Conservation (phyloP, 2,329 filamentous ascomycete genomes). For the Sporothrix luriei region DNA sequence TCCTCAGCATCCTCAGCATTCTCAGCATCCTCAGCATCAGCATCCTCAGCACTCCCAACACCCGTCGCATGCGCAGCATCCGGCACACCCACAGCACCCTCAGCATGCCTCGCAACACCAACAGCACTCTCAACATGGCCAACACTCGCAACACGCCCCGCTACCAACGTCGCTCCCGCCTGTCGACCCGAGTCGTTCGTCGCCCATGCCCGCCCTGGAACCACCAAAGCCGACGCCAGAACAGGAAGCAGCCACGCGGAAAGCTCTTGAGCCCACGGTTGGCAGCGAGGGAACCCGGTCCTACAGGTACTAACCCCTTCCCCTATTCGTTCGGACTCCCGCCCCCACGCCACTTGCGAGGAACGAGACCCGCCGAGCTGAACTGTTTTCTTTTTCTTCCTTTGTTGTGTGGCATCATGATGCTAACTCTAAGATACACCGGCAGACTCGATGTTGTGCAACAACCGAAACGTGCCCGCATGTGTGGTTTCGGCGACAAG, state of each 20-base stretch:
- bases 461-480: constrained; percentile 88
- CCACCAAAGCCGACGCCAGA: constrained; percentile 32
- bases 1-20: constrained; percentile 29
- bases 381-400: neutral
- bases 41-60: constrained; percentile 17
- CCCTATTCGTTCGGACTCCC: too few species aligned
- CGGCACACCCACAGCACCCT: constrained; percentile 1
- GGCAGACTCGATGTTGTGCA: constrained; percentile 76
- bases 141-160: constrained; percentile 23
- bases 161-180: constrained; percentile 14
- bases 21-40: constrained; percentile 15
- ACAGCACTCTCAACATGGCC: constrained; percentile 15
- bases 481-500: constrained; percentile 99
- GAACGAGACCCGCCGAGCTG: neutral
- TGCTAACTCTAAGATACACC: constrained; percentile 24
- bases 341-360: too few species aligned
- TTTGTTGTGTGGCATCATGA: constrained; percentile 16
- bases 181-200: constrained; percentile 25
- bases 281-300: constrained; percentile 35
- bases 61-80: constrained; percentile 5
- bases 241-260: constrained; percentile 35
- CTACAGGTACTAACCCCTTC: constrained; percentile 33
- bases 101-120: constrained; percentile 5
- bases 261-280: constrained; percentile 35
- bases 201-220: constrained; percentile 30